phyloP scores from a whole-genome alignment of 306 rosid genomes.

The Gillenia trifoliata region DNA sequence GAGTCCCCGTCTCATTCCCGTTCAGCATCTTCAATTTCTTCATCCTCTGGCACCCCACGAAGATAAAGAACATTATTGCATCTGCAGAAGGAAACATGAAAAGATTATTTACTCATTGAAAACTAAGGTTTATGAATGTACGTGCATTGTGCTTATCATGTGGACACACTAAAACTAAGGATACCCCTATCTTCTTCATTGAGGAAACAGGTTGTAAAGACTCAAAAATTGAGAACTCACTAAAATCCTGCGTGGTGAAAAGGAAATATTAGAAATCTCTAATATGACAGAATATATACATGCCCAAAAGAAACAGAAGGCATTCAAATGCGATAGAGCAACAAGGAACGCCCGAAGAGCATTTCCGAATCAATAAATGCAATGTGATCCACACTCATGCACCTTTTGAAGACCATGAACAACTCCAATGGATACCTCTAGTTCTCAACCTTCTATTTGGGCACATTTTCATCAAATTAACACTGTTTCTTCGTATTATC shows the following conservation, averaged over 20 bases:
- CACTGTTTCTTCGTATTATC: neutral
- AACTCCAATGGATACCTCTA: neutral
- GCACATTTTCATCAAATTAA: neutral
- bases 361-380: neutral
- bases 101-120: neutral
- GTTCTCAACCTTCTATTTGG: neutral
- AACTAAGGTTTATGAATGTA: neutral
- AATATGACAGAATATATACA: neutral
- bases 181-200: too few relatives aligned
- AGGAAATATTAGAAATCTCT: neutral
- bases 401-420: neutral
- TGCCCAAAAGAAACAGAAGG: neutral
- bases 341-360: neutral
- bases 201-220: neutral
- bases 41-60: slow-evolving; percentile 95
- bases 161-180: too few relatives aligned
- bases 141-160: neutral
- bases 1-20: slow-evolving; percentile 41
- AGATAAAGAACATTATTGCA: slow-evolving; percentile 96
- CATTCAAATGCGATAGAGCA: neutral
- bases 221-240: neutral
- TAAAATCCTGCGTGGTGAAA: neutral
- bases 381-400: neutral
- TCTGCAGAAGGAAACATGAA: slow-evolving; percentile 36
- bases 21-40: slow-evolving; percentile 89